Percentiles rank a stretch among this genome's conserved stretches.
Evolutionary conservation across 2,329 filamentous ascomycete species (phyloP).

Genomic region (Colletotrichum truncatum): DNA sequence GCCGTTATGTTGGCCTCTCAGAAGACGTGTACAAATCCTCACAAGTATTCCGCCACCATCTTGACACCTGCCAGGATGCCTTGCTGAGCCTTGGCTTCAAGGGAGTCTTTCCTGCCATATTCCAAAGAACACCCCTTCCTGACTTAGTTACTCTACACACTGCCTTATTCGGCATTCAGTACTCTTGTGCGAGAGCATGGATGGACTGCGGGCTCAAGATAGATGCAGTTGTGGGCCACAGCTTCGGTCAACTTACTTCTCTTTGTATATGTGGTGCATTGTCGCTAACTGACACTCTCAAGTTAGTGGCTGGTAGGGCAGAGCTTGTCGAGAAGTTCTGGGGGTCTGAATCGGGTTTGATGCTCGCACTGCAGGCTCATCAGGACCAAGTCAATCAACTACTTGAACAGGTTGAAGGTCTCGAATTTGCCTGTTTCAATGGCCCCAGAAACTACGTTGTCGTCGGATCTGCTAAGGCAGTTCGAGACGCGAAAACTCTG

Average conservation of each 20-base stretch:
- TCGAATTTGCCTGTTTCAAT: constrained; percentile 16
- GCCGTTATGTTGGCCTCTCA: neutral
- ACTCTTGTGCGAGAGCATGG: neutral
- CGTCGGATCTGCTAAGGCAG: neutral
- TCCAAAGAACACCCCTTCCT: constrained; percentile 34
- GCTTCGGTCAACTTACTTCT: constrained; percentile 47
- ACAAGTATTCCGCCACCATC: constrained; percentile 34
- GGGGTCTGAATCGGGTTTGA: constrained; percentile 36
- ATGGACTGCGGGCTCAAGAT: constrained; percentile 7
- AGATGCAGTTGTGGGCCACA: constrained; percentile 38
- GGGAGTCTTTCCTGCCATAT: constrained; percentile 42
- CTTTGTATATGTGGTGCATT: constrained; percentile 41
- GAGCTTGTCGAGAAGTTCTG: constrained; percentile 40
- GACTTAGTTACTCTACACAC: constrained; percentile 45
- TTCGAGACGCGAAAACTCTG: neutral
- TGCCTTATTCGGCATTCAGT: constrained; percentile 31
- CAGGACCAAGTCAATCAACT: neutral
- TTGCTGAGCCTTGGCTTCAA: constrained; percentile 37
- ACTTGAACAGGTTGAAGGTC: neutral
- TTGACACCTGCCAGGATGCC: constrained; percentile 44
- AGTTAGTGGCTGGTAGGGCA: constrained; percentile 41
- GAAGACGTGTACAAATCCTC: constrained; percentile 33
- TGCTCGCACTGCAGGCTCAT: constrained; percentile 38
- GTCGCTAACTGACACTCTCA: constrained; percentile 39
- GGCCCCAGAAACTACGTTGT: constrained; percentile 3